Evolutionary conservation across 2,329 filamentous ascomycete species (phyloP).

Genomic region (Talaromyces sp.): DNA sequence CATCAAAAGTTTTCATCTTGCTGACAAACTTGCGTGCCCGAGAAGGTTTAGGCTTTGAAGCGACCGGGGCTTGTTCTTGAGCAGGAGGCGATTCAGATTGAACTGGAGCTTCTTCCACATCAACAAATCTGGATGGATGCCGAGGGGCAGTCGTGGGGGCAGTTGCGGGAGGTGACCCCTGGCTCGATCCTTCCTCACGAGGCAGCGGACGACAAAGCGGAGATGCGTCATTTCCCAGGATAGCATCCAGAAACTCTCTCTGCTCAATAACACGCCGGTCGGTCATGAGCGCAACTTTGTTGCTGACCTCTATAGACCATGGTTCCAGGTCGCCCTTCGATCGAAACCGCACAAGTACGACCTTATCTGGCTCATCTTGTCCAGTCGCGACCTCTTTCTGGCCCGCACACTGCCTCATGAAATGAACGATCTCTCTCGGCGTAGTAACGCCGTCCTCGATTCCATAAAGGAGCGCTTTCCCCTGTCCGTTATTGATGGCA

Average conservation of each 20-base stretch:
- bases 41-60: conserved; percentile 24
- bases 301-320: conserved; percentile 73
- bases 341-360: conserved; percentile 76
- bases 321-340: conserved; percentile 60
- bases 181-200: conserved; percentile 51
- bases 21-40: conserved; percentile 37
- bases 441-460: conserved; percentile 66
- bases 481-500: conserved; percentile 75
- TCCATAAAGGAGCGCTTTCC: conserved; percentile 74
- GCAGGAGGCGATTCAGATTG: background rate
- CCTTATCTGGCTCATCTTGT: conserved; percentile 65
- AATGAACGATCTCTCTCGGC: conserved; percentile 75
- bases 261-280: conserved; percentile 85
- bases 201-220: conserved; percentile 68
- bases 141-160: background rate
- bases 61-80: background rate
- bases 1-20: conserved; percentile 74
- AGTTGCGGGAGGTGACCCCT: conserved; percentile 6
- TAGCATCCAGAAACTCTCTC: conserved; percentile 88
- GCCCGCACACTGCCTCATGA: conserved; percentile 73
- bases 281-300: conserved; percentile 68
- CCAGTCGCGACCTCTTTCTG: conserved; percentile 69
- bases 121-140: background rate
- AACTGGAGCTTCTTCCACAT: background rate
- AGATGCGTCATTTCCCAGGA: conserved; percentile 76